Evolutionary conservation across 78 protist species (phyloP).

Genomic region (Polysphondylium violaceum): DNA sequence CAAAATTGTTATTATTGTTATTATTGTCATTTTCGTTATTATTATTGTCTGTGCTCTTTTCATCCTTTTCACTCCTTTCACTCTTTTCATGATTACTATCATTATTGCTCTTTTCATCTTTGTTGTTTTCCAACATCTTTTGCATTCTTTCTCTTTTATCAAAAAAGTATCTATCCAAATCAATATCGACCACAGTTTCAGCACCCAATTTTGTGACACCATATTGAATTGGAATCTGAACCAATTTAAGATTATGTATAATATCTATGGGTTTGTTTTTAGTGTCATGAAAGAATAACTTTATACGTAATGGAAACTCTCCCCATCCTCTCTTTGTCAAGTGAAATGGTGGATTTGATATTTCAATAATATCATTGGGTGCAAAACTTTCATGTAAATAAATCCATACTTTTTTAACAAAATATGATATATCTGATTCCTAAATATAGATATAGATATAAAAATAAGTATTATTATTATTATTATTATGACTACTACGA

Average conservation of each 20-base stretch:
- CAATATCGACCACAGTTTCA: slow-evolving; percentile 66
- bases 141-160: slow-evolving; percentile 50
- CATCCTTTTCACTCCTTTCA: not conserved
- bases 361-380: slow-evolving; percentile 77
- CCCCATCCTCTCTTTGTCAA: slow-evolving; percentile 86
- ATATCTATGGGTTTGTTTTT: slow-evolving; percentile 85
- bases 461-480: not conserved
- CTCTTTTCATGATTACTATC: no score
- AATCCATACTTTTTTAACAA: slow-evolving; percentile 52
- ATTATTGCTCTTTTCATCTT: not conserved
- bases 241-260: slow-evolving; percentile 72
- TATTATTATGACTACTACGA: not conserved
- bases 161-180: slow-evolving; percentile 73
- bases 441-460: not conserved
- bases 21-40: not conserved
- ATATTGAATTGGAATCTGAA: slow-evolving; percentile 62
- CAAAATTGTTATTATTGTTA: not conserved
- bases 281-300: slow-evolving; percentile 68
- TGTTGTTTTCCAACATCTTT: slow-evolving; percentile 7
- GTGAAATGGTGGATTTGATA: slow-evolving; percentile 71
- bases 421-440: slow-evolving; percentile 48
- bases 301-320: slow-evolving; percentile 83
- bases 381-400: slow-evolving; percentile 79
- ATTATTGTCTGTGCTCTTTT: not conserved
- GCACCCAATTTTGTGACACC: slow-evolving; percentile 30